Percentiles rank a stretch among this genome's conserved stretches.
Conservation (phyloP, 2,329 filamentous ascomycete genomes). For the Aspergillus ochraceus region DNA sequence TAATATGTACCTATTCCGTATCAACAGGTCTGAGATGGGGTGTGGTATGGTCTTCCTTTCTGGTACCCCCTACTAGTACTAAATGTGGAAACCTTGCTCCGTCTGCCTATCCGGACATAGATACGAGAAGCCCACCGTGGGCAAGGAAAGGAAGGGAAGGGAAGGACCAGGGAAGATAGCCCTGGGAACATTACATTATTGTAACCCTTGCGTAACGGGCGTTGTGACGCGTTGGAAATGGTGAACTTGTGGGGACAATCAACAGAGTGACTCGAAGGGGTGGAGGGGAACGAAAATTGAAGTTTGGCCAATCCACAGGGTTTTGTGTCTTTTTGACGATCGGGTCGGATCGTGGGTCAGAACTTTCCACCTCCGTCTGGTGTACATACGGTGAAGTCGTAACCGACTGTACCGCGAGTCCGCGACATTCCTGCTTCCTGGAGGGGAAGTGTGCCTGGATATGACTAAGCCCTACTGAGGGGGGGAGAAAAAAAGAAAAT, state of each 20-base stretch:
- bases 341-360: not conserved
- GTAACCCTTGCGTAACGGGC: conserved; percentile 12
- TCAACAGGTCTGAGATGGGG: not conserved
- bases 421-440: not conserved
- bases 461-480: not conserved
- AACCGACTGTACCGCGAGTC: not conserved
- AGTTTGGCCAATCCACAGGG: not conserved
- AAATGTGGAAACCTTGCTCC: not conserved
- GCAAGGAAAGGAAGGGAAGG: not conserved
- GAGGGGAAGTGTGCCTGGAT: not conserved
- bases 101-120: not conserved
- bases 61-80: not conserved
- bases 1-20: not conserved
- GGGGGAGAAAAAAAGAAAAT: not conserved
- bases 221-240: conserved; percentile 9
- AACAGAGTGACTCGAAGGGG: not conserved
- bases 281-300: not conserved
- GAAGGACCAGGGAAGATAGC: not conserved
- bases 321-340: not conserved
- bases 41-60: not conserved
- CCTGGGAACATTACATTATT: not conserved
- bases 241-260: conserved; percentile 9
- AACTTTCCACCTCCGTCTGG: not conserved
- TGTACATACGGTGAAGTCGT: not conserved
- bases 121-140: not conserved